Base-by-base conservation (phyloP, 2,329 filamentous ascomycete species). In the Sporothrix curviconia region DNA sequence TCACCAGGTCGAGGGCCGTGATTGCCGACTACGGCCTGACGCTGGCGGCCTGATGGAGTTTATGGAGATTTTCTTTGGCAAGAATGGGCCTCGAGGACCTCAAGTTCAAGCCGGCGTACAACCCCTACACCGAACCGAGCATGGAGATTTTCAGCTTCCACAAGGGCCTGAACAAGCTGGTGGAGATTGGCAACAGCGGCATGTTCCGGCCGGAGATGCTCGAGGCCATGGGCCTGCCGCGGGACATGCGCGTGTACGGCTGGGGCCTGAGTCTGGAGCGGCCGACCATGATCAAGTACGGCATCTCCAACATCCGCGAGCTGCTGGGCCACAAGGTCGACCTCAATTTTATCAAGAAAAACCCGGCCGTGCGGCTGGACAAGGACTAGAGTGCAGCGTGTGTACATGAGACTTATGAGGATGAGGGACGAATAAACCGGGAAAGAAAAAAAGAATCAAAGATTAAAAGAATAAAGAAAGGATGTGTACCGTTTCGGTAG, bases 161-260 rank as follows among this genome's bases (percentile, higher is more conserved):
- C 78, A 83, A 87, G 67, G 92, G 91, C 3, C 77, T 96, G 51
- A 83, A 83, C 67, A 95, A 95, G 78, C 87, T 95, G 76, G 90
- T 97, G 25, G 94, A 97, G 76, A 97, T 97, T 69, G 94, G 94
- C 60, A 97, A 99, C 77, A 92, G 87, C 66, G 94, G 94, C 62
- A 97, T 99, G 92, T 99, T 99, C 84, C 82, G 94, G 64, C 92
- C 94, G 1, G 94, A 99, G 75, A 96, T 97, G 92, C 74, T 96
- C 68, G 88, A 96, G 74, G 79, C 91, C 5, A 96, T 96, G 92
- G 92, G 92, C 34, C 74, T 97, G 67, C 92, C 92, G 30, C 52
- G 56, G 12, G 89, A 96, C 67, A 84, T 97, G 84, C 80, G 89
- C 62, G 92, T 96, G 9, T 97, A 96, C 70, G 94, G 94, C 34